Evolutionary conservation across 352 stramenopile species (phyloP), one percentile per base, ranked within the genome.

Genomic region (Globisporangium uncinulatum): DNA sequence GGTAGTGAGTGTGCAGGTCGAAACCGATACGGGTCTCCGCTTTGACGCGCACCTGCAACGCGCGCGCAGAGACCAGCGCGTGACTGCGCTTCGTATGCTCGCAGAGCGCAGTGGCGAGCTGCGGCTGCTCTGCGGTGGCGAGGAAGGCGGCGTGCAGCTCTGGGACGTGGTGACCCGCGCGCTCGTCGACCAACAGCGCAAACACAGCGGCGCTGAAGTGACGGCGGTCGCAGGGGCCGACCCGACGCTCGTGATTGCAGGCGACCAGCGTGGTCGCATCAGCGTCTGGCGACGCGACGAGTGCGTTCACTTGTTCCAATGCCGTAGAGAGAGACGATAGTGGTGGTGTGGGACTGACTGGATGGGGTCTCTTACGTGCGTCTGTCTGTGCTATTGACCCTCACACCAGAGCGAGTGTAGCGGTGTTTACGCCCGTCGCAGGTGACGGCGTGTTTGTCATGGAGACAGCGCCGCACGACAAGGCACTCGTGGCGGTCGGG

Each of bases 141-240:
- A 92, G 54, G 83, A 89, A 65, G 83, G 78, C 24, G 66, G 71
- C 31, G 73, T 92, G 31, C 83, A 92, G 66, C 68, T 92, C 32
- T 92, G 83, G 83, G 74, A 92, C 59, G 69, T 86, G 11, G 48
- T 65, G 24, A 69, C 65, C 9, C 46, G 70, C 41, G 59, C 55
- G 39, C 57, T 86, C 52, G 69, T 89, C 4, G 76, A 83, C 45
- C 78, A 89, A 56, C 80, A 92, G 47, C 66, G 66, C 31, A 87
- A 87, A 56, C 83, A 92, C 64, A 71, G 65, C 63, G 70, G 66
- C 36, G 64, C 56, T 1, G 75, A 87, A 43, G 65, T 91, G 51
- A 83, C 69, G 47, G 80, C 83, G 0, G 43, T 86, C 7, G 59
- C 68, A 10, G 48, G 39, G 62, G 29, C 62, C 41, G 75, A 86